phyloP scores from a whole-genome alignment of 192 early-diverging fungal species.

The Rhizophagus prolifer region DNA sequence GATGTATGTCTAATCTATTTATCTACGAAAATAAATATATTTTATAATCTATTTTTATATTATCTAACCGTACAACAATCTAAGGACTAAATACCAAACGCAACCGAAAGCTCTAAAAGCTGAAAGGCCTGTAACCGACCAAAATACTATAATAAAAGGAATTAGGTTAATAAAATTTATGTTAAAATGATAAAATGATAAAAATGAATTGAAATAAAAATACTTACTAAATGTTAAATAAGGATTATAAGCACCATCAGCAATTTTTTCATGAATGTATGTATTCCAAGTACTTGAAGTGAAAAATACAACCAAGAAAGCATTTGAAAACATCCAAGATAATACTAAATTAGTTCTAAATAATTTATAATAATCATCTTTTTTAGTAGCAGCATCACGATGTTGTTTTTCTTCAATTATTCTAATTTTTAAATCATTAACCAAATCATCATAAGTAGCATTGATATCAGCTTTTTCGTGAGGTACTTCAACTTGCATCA shows the following conservation, averaged over 20 bases:
- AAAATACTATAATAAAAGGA: slow-evolving; percentile 86
- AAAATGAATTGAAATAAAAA: too few relatives aligned
- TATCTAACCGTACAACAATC: slow-evolving; percentile 57
- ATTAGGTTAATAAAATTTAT: slow-evolving; percentile 49
- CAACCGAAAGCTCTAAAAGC: slow-evolving; percentile 76
- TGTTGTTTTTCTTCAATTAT: slow-evolving; percentile 55
- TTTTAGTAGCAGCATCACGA: slow-evolving; percentile 77
- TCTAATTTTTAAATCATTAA: slow-evolving; percentile 55
- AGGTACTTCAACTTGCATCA: slow-evolving; percentile 75
- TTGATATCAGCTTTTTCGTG: slow-evolving; percentile 77
- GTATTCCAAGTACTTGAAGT: slow-evolving; percentile 46
- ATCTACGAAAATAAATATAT: too few relatives aligned
- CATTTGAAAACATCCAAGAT: slow-evolving; percentile 86
- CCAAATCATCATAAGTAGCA: slow-evolving; percentile 78
- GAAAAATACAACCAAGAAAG: slow-evolving; percentile 67
- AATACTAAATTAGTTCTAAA: slow-evolving; percentile 84
- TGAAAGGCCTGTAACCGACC: slow-evolving; percentile 74
- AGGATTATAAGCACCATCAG: slow-evolving; percentile 20
- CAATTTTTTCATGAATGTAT: slow-evolving; percentile 21
- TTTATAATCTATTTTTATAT: not conserved
- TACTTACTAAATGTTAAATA: slow-evolving; percentile 21
- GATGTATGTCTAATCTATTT: not conserved
- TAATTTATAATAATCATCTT: slow-evolving; percentile 86
- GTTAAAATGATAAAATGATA: too few relatives aligned
- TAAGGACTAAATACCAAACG: slow-evolving; percentile 65